A percentile compares a stretch with the other conserved stretches of the same genome.
These are phyloP conservation scores for Populus nigra DNA, from an alignment of 345 rosid genomes.

Conservation along the genomic window DNA sequence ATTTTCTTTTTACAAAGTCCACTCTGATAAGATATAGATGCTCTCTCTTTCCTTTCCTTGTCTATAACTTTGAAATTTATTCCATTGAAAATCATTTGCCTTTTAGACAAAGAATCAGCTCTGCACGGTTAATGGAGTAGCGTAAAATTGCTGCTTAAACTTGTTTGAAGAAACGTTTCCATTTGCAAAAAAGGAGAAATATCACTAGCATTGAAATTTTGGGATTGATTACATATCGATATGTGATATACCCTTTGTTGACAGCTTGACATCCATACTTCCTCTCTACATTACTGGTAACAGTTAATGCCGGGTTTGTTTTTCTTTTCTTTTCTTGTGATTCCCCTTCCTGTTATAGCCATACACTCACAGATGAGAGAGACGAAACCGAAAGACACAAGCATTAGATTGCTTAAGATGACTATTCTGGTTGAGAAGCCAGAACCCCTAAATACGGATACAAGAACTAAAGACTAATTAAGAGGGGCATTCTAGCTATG, in stretches of 20 bases:
- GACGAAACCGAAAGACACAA: constrained; percentile 23
- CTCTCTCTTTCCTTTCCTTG: constrained; percentile 1
- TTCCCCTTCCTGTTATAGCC: constrained; percentile 24
- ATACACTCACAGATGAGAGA: constrained; percentile 19
- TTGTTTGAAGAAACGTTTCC: background rate
- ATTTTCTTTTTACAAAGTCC: constrained; percentile 23
- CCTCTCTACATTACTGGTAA: constrained; percentile 19
- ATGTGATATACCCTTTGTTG: background rate
- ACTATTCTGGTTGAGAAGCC: constrained; percentile 34
- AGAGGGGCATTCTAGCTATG: constrained; percentile 28
- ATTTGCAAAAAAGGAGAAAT: constrained; percentile 1
- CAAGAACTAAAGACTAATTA: constrained; percentile 1
- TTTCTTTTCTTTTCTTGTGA: background rate
- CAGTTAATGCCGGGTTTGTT: constrained; percentile 22
- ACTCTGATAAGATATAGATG: background rate
- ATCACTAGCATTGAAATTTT: constrained; percentile 8
- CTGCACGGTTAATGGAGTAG: constrained; percentile 14
- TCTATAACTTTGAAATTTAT: constrained; percentile 10
- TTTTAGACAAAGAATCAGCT: constrained; percentile 19
- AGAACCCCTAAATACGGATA: constrained; percentile 14
- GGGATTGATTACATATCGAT: constrained; percentile 13
- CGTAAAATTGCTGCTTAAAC: background rate
- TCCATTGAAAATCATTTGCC: constrained; percentile 25
- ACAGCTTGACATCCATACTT: constrained; percentile 11
- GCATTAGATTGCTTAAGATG: constrained; percentile 29